Evolutionary conservation across 2,329 filamentous ascomycete genomes (phyloP).

Genomic region (Aureobasidium sp.): DNA sequence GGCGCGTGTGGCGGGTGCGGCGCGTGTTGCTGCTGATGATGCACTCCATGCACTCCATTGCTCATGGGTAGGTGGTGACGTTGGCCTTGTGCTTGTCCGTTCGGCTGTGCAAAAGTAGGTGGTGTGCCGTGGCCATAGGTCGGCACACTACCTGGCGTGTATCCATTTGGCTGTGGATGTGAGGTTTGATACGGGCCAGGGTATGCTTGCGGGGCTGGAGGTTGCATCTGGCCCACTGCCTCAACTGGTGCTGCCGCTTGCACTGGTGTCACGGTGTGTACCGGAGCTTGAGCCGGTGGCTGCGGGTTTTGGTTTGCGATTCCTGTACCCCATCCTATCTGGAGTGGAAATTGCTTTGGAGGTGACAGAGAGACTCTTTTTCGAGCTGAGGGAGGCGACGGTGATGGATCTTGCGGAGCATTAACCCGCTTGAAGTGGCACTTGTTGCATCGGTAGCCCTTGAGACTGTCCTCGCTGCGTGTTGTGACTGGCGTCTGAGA

Average conservation of each 20-base stretch:
- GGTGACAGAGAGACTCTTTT: conserved; percentile 19
- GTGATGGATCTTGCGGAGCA: conserved; percentile 25
- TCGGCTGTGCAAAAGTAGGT: neutral
- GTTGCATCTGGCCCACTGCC: conserved; percentile 12
- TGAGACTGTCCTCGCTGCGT: conserved; percentile 9
- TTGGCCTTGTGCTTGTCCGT: neutral
- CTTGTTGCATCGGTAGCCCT: conserved; percentile 38
- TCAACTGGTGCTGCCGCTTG: conserved; percentile 15
- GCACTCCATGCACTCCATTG: conserved; percentile 4
- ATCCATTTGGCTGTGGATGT: conserved; percentile 1
- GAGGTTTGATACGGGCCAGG: conserved; percentile 16
- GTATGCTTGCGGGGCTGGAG: conserved; percentile 13
- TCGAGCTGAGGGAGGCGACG: conserved; percentile 5
- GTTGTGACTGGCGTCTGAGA: neutral
- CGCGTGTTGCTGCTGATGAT: conserved; percentile 3
- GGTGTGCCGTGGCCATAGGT: neutral
- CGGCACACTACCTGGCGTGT: neutral
- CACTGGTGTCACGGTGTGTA: neutral
- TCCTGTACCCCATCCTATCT: conserved; percentile 15
- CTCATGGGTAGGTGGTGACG: conserved; percentile 4
- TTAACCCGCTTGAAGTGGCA: conserved; percentile 39
- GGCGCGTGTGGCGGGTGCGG: neutral
- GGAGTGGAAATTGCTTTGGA: conserved; percentile 20
- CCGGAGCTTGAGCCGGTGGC: neutral
- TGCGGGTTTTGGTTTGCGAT: conserved; percentile 1